Evolutionary conservation across 768 basidiomycete genomes (phyloP), one percentile per base, ranked within the genome.

Genomic region (Dendrothele bispora): DNA sequence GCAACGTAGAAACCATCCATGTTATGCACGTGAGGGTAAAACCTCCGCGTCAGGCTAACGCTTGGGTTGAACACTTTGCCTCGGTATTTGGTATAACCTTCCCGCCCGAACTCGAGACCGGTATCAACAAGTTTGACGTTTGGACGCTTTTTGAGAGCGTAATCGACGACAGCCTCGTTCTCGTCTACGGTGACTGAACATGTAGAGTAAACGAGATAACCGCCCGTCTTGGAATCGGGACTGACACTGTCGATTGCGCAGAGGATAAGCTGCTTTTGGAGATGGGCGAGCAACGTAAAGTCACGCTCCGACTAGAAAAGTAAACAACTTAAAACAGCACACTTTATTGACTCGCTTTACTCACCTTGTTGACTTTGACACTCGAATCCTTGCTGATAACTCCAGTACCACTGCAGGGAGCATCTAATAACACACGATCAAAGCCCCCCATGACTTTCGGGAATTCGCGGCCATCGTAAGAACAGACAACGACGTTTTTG

Each of bases 1-100:
- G 95, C 95, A 46, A 98, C 95, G 66, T 80, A 99, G 78, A 99
- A 99, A 5, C 97, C 97, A 64, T 99, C 97, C 95, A 98, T 97
- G 69, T 99, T 99, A 71, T 98, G 95, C 58, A 97, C 94, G 67
- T 98, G 95, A 14, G 95, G 91, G 63, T 94, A 95, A 66, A 93
- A 95, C 51, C 97, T 74, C 56, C 93, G 74, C 17, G 97, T 97
- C 54, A 95, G 67, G 52, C 72, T 77, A 58, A 99, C 64, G 54
- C 80, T 88, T 27, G 87, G 75, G 63, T 84, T 77, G 70, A 98
- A 98, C 25, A 68, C 79, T 77, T 95, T 98, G 18, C 95, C 97
- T 43, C 92, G 84, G 73, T 85, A 98, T 51, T 78, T 82, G 26
- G 85, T 89, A 69, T 86, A 98, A 5, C 97, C 97, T 62, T 91